Evolutionary conservation across 345 rosid species (phyloP).

Genomic region (Hevea brasiliensis): DNA sequence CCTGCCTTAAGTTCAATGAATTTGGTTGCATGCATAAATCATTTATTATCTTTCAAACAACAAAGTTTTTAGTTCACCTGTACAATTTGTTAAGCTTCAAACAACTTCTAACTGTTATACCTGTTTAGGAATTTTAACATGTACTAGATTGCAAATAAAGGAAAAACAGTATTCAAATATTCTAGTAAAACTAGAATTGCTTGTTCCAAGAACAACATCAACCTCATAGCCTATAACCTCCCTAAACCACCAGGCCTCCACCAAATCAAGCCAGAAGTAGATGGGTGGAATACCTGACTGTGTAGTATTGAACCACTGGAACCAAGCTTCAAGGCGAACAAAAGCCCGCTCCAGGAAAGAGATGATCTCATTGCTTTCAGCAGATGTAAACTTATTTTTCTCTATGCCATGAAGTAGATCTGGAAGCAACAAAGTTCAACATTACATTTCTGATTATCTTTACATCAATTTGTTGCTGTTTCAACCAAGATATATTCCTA

Average conservation of each 20-base stretch:
- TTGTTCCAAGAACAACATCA: background rate
- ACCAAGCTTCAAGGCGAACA: conserved; percentile 86
- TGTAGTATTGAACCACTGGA: conserved; percentile 81
- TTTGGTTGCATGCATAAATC: background rate
- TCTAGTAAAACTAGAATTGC: background rate
- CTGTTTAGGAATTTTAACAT: background rate
- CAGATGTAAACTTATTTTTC: conserved; percentile 49
- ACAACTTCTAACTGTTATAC: background rate
- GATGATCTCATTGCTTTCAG: conserved; percentile 57
- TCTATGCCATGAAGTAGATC: conserved; percentile 64
- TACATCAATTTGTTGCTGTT: background rate
- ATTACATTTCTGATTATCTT: conserved; percentile 13
- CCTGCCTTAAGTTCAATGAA: background rate
- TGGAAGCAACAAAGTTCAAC: conserved; percentile 26
- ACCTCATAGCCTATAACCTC: no score
- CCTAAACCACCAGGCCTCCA: background rate
- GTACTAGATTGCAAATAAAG: background rate
- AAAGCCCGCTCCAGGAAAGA: conserved; percentile 68
- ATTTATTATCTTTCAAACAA: background rate
- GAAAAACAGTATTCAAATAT: background rate
- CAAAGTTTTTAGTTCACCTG: background rate
- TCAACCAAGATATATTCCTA: background rate
- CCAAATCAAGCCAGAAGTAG: background rate
- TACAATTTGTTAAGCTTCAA: background rate
- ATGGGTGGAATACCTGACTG: conserved; percentile 60